Evolutionary conservation across 495 filamentous ascomycete genomes (phyloP).

Genomic region (Aspergillus avenaceus): DNA sequence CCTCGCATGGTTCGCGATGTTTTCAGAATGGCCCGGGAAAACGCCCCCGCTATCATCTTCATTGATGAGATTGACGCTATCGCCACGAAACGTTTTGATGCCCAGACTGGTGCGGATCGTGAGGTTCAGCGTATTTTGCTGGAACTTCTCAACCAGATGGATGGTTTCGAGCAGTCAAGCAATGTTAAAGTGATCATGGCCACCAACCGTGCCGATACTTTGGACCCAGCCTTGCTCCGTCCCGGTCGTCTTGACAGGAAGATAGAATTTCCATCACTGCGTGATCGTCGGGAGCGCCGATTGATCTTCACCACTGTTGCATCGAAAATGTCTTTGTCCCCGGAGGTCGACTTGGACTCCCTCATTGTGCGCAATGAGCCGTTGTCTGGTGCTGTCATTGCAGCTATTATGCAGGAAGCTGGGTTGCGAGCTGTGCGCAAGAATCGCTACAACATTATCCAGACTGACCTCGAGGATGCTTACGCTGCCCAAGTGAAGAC

Average conservation of each 20-base stretch:
- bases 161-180: slow-evolving; percentile 96
- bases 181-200: slow-evolving; percentile 99
- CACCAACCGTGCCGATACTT: slow-evolving; percentile 94
- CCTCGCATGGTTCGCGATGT: slow-evolving; percentile 99
- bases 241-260: slow-evolving; percentile 95
- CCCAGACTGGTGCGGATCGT: slow-evolving; percentile 93
- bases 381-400: slow-evolving; percentile 90
- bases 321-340: slow-evolving; percentile 90
- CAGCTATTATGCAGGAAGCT: slow-evolving; percentile 98
- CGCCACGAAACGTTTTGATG: slow-evolving; percentile 97
- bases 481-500: slow-evolving; percentile 95
- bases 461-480: slow-evolving; percentile 90
- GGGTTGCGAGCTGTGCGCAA: slow-evolving; percentile 93
- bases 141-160: slow-evolving; percentile 98
- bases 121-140: slow-evolving; percentile 98
- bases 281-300: slow-evolving; percentile 87
- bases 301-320: slow-evolving; percentile 97
- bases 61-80: slow-evolving; percentile 99
- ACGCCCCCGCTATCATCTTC: slow-evolving; percentile 97
- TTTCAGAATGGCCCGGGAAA: slow-evolving; percentile 98
- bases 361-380: slow-evolving; percentile 96
- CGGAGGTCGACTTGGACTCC: slow-evolving; percentile 93
- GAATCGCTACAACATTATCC: slow-evolving; percentile 98
- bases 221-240: slow-evolving; percentile 90
- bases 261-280: slow-evolving; percentile 92